Evolutionary conservation across 2,329 filamentous ascomycete genomes (phyloP).

Genomic region (Atkinsonella hypoxylon): DNA sequence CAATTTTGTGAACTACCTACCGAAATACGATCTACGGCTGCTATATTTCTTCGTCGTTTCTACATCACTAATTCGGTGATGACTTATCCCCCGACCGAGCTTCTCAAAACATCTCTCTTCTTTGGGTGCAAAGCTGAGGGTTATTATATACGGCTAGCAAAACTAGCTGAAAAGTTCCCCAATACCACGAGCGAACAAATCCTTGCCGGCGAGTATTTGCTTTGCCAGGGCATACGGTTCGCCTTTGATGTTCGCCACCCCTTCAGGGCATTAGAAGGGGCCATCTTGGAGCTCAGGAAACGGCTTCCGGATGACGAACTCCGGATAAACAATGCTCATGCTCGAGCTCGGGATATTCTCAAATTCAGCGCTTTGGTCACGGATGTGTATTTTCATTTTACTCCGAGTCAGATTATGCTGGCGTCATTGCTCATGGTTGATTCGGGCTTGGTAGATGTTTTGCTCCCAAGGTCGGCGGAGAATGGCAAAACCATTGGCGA

Average conservation of each 20-base stretch:
- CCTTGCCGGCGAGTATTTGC: constrained; percentile 80
- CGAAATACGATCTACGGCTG: constrained; percentile 53
- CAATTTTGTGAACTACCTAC: constrained; percentile 40
- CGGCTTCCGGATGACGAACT: constrained; percentile 48
- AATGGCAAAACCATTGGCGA: constrained; percentile 17
- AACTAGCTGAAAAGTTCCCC: constrained; percentile 58
- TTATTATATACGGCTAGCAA: constrained; percentile 52
- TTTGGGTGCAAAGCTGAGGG: constrained; percentile 90
- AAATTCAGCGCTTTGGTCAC: constrained; percentile 75
- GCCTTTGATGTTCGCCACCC: constrained; percentile 90
- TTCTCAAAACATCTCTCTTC: constrained; percentile 84
- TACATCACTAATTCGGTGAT: constrained; percentile 93
- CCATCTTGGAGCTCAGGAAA: constrained; percentile 67
- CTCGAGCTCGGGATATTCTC: constrained; percentile 59
- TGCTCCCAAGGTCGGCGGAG: constrained; percentile 29
- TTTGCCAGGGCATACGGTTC: constrained; percentile 86
- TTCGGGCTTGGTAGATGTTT: constrained; percentile 40
- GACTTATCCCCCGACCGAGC: constrained; percentile 85
- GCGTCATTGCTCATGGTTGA: constrained; percentile 70
- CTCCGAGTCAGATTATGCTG: constrained; percentile 87
- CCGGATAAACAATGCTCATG: constrained; percentile 51
- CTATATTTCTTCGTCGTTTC: constrained; percentile 85
- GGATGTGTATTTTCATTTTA: constrained; percentile 95
- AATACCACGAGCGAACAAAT: constrained; percentile 69
- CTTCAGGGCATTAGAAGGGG: constrained; percentile 76